These are phyloP conservation scores for Physcomitrium patens DNA, from an alignment of 225 moss, liverwort and hornwort species.

Conservation along the genomic window DNA sequence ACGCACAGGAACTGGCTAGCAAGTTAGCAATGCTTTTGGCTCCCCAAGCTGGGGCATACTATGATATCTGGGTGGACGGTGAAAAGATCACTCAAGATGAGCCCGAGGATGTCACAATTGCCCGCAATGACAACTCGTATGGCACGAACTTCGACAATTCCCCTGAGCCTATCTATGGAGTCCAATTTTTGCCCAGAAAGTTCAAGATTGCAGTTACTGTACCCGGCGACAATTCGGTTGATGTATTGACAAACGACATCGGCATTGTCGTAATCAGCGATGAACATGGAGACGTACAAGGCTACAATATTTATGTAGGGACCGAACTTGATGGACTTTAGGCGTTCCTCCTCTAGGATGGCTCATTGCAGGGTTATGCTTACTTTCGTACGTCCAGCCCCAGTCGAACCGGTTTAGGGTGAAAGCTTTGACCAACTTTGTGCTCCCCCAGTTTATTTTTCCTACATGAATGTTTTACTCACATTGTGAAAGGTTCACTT, in stretches of 20 bases:
- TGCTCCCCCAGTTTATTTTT: no score
- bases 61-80: conserved; percentile 89
- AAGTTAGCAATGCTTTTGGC: conserved; percentile 77
- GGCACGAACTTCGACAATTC: conserved; percentile 80
- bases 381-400: no score
- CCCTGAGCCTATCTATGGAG: conserved; percentile 90
- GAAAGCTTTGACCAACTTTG: no score
- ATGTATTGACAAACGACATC: conserved; percentile 82
- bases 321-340: neutral
- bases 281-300: conserved; percentile 71
- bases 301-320: conserved; percentile 86
- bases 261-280: conserved; percentile 86
- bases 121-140: conserved; percentile 73
- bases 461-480: no score
- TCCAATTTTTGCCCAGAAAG: conserved; percentile 83
- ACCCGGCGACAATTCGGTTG: conserved; percentile 91
- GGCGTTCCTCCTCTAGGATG: no score
- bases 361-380: no score
- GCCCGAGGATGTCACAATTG: conserved; percentile 71
- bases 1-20: conserved; percentile 81
- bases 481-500: conserved; percentile 10
- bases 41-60: conserved; percentile 95
- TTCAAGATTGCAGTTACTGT: conserved; percentile 95
- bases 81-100: conserved; percentile 83
- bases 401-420: no score